phyloP scores from a whole-genome alignment of 1,139 yeast genomes.

The Geotrichum carabidarum region DNA sequence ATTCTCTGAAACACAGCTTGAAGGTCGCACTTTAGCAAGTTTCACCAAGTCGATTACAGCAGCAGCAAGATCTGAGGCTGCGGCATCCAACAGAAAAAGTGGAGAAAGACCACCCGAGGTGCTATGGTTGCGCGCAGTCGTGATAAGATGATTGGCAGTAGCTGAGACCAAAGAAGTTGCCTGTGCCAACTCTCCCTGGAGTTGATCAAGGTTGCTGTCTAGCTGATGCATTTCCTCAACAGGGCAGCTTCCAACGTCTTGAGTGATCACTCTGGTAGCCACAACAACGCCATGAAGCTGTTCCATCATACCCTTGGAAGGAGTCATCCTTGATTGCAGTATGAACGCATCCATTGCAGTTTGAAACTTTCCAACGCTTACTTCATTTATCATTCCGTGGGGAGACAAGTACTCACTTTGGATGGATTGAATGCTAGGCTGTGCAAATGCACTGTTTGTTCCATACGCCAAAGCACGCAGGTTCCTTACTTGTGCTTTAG shows the following conservation, averaged over 20 bases:
- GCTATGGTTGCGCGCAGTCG: constrained; percentile 74
- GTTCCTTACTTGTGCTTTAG: constrained; percentile 33
- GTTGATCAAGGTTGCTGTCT: constrained; percentile 15
- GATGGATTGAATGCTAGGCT: constrained; percentile 2
- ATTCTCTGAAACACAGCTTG: neutral
- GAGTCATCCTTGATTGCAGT: constrained; percentile 29
- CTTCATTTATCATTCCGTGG: constrained; percentile 29
- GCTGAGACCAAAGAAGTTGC: constrained; percentile 49
- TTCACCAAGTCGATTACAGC: constrained; percentile 67
- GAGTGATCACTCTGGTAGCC: constrained; percentile 37
- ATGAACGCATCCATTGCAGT: constrained; percentile 35
- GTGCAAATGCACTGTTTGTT: constrained; percentile 9
- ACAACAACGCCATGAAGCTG: constrained; percentile 36
- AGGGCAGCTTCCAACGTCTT: constrained; percentile 40
- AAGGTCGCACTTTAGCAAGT: constrained; percentile 46
- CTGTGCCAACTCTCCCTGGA: constrained; percentile 31
- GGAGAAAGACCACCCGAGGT: constrained; percentile 64
- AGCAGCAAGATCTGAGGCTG: constrained; percentile 70
- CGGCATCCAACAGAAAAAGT: constrained; percentile 65
- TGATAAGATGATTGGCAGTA: constrained; percentile 68
- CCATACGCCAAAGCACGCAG: constrained; percentile 31
- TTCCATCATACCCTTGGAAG: constrained; percentile 26
- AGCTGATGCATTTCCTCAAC: constrained; percentile 15
- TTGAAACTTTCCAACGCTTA: constrained; percentile 32
- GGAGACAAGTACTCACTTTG: constrained; percentile 7